Conservation (phyloP, 768 basidiomycete species). For the Rhodotorula diobovata region DNA sequence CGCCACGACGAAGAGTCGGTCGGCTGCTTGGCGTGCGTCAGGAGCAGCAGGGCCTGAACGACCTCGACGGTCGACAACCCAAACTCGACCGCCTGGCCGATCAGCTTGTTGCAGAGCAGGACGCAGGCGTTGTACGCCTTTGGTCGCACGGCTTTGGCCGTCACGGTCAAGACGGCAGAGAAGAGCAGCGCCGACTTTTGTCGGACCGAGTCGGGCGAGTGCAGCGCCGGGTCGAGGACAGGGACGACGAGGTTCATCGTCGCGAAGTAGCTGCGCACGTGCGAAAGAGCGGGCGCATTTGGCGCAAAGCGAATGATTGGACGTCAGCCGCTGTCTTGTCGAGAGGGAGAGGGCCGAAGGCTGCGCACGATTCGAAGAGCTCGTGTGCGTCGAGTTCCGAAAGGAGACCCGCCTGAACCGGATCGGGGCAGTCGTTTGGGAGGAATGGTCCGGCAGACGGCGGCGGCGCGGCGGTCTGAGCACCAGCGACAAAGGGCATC, state of each 20-base stretch:
- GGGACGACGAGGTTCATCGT: not conserved
- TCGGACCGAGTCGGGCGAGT: not conserved
- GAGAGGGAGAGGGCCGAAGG: too few relatives aligned
- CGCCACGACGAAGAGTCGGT: not conserved
- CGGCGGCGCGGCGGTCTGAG: not conserved
- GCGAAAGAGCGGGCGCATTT: not conserved
- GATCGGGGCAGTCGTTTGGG: not conserved
- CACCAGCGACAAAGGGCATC: not conserved
- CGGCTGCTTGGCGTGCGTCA: not conserved
- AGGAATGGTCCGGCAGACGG: not conserved
- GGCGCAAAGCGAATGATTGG: too few relatives aligned
- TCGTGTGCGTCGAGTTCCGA: not conserved
- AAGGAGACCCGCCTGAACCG: not conserved
- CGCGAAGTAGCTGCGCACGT: not conserved
- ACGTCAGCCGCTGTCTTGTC: too few relatives aligned
- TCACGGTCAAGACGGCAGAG: not conserved
- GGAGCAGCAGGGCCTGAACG: constrained; percentile 1
- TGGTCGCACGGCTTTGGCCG: not conserved
- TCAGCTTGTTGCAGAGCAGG: not conserved
- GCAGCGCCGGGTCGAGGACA: not conserved
- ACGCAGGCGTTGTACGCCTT: not conserved
- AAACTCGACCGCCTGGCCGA: not conserved
- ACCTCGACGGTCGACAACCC: not conserved
- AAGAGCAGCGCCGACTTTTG: not conserved
- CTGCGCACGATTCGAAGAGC: not conserved